These are phyloP conservation scores for Dryadomyces quercus-mongolicae DNA, from an alignment of 2,329 filamentous ascomycete genomes.

Conservation along the genomic window DNA sequence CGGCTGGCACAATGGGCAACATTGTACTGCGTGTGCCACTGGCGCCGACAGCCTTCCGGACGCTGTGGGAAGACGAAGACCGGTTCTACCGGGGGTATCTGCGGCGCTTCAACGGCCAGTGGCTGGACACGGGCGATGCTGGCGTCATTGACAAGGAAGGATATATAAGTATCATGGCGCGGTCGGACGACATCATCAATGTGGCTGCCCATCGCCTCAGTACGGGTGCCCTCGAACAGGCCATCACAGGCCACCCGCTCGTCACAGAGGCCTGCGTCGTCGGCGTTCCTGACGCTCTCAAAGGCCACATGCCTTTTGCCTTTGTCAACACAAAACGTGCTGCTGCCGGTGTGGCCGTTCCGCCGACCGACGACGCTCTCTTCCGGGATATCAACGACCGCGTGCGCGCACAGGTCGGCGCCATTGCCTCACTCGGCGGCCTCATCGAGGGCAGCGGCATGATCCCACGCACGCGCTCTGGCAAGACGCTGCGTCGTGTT, in stretches of 20 bases:
- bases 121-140: constrained; percentile 86
- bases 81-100: constrained; percentile 79
- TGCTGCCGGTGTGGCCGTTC: constrained; percentile 28
- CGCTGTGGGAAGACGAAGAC: constrained; percentile 74
- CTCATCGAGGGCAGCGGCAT: constrained; percentile 76
- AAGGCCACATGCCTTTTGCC: constrained; percentile 85
- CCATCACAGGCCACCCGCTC: constrained; percentile 65
- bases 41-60: constrained; percentile 76
- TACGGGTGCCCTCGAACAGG: constrained; percentile 83
- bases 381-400: constrained; percentile 55
- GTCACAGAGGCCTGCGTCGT: constrained; percentile 81
- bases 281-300: constrained; percentile 71
- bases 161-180: constrained; percentile 52
- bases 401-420: constrained; percentile 71
- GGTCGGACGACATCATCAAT: constrained; percentile 79
- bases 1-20: constrained; percentile 73
- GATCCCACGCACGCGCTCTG: constrained; percentile 86
- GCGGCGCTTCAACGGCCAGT: constrained; percentile 66
- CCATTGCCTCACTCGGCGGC: constrained; percentile 75
- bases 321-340: constrained; percentile 53
- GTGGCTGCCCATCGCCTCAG: constrained; percentile 89
- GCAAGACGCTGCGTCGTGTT: constrained; percentile 77
- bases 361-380: constrained; percentile 32
- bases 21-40: constrained; percentile 76
- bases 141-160: constrained; percentile 71